Evolutionary conservation across 495 filamentous ascomycete genomes (phyloP), one percentile per base, ranked within the genome.

Genomic region (Lasiosphaeria ovina): DNA sequence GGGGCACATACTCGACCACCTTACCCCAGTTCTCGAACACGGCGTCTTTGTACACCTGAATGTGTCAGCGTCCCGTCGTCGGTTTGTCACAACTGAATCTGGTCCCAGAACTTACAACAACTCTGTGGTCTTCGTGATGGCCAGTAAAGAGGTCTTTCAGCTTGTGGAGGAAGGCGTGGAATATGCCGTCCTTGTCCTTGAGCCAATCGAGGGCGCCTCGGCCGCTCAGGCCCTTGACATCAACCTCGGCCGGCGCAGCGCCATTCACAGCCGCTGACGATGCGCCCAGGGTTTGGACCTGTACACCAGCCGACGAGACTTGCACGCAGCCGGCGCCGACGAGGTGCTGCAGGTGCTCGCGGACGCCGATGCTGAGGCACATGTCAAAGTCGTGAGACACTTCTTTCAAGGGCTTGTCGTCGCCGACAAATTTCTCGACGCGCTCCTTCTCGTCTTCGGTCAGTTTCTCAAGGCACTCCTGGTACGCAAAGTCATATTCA

Each of bases 21-120:
- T 63, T 57, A 9, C 81, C 81, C 81, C 81, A 84, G 61, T 84
- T 84, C 35, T 75, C 38, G 57, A 84, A 84, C 16, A 59, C 51
- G 17, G 55, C 53, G 14, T 72, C 50, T 36, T 40, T 44, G 54
- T 70, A 63, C 6, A 70, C 63, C 64, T 69, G 35, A 47, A 11
- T 7, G 38, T n/a, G 5, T 47, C 44, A 47, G 44, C 16, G 12
- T n/a, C 8, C 12, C 2, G 4, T 47, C 44, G 12, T 3, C 8
- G 8, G 38, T 42, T 42, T 42, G 44, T 47, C 11, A n/a, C 12
- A n/a, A 8, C 8, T 47, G 12, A 42, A 14, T 47, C 16, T n/a
- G 17, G 42, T 5, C 40, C 10, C 12, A 31, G 16, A n/a, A 47
- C 44, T 47, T 47, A 47, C 44, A n/a, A 47, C 16, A 4, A 47